A percentile compares a stretch with the other conserved stretches of the same genome.
Conservation (phyloP, 176 grass and related monocot genomes). For the Carex myosuroides region DNA sequence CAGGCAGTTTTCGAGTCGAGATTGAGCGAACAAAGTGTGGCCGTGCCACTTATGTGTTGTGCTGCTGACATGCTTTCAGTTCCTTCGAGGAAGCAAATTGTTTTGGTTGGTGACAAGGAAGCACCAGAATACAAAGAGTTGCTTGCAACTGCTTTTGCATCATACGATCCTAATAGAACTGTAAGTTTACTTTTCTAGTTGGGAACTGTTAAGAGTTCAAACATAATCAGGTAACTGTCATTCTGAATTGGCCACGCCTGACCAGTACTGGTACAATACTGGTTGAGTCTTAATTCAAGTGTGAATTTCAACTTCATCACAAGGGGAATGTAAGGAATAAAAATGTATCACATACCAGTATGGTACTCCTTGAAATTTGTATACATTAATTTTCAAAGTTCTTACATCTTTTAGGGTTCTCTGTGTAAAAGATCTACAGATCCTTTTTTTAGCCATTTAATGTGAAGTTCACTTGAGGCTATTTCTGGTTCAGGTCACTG, state of each 20-base stretch:
- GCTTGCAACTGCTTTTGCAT: conserved; percentile 42
- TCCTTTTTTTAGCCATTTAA: background rate
- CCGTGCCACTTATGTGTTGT: conserved; percentile 87
- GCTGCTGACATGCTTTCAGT: conserved; percentile 68
- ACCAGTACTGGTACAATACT: background rate
- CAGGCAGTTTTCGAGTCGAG: conserved; percentile 76
- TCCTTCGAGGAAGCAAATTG: conserved; percentile 71
- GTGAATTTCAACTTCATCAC: background rate
- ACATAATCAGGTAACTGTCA: background rate
- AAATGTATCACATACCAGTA: background rate
- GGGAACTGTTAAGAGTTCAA: background rate
- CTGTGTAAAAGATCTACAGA: background rate
- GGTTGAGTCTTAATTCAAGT: background rate
- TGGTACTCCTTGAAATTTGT: background rate
- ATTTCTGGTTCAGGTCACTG: background rate
- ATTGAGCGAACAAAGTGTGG: conserved; percentile 69
- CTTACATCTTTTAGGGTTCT: background rate
- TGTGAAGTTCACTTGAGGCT: background rate
- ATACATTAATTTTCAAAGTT: background rate
- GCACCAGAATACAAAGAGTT: conserved; percentile 51
- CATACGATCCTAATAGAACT: conserved; percentile 81
- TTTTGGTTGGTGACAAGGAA: conserved; percentile 61
- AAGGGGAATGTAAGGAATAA: background rate
- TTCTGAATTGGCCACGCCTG: background rate
- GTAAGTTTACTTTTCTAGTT: conserved; percentile 28